Base-by-base conservation (phyloP, 2,329 filamentous ascomycete species). In the Beauveria pseudobassiana region DNA sequence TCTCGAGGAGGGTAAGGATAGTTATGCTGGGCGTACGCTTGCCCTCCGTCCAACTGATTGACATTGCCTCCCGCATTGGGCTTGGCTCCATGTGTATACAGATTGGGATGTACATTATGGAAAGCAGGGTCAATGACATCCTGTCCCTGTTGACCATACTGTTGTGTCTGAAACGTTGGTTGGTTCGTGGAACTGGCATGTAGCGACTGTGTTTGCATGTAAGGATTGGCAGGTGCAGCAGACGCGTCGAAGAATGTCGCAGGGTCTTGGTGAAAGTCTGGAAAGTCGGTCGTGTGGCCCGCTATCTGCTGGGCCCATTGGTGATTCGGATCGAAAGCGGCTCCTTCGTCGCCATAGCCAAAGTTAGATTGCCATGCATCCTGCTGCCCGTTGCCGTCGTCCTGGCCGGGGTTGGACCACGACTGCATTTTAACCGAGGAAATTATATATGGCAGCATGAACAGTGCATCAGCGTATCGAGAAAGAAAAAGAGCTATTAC, bases 81-180 rank as follows among this genome's bases (percentile, higher is more conserved):
- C 64, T 75, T 76, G 30, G 63, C 62, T 57, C 73, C 74, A 53
- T 77, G 74, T 10, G 65, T 66, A 59, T 76, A 78, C 26, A 77
- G 59, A 42, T 75, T 74, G 16, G 74, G 67, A 45, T 75, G 72
- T 10, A 77, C 69, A 61, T 72, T 71, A 66, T 68, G 66, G 53
- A 77, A 76, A 34, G 71, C 68, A 46, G 75, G 69, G 61, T 77
- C 71, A 46, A 77, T 68, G 51, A 72, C 70, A 62, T 77, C 74
- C 63, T 73, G 70, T 45, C 65, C 65, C 16, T 72, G 63, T 34
- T 73, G 71, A 48, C 69, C 65, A 62, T 71, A 78, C 46, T 72
- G 73, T 58, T 74, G 72, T 12, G 65, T 50, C 43, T 74, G 72
- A 53, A 73, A 77, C 51, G 61, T 63, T 14, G 70, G 16, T 52